Conservation (phyloP, 139 green algal genomes). For the Nannochloris sp. region DNA sequence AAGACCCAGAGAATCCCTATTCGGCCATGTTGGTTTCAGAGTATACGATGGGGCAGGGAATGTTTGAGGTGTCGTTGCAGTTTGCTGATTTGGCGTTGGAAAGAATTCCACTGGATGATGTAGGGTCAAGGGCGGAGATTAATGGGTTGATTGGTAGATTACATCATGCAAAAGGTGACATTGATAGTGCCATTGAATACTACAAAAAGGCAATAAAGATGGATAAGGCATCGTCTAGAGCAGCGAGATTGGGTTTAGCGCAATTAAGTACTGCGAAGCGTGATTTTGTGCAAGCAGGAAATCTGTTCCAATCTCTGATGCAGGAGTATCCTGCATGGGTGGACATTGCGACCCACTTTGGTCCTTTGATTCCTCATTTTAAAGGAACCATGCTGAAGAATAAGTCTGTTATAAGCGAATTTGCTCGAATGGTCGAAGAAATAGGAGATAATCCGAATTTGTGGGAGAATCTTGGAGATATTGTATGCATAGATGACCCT, state of each 20-base stretch:
- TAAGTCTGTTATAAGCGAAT: constrained; percentile 26
- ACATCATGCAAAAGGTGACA: constrained; percentile 22
- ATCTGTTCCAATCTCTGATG: constrained; percentile 58
- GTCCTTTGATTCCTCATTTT: constrained; percentile 23
- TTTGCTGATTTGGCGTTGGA: constrained; percentile 49
- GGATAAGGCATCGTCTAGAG: constrained; percentile 1
- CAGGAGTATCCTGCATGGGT: constrained; percentile 43
- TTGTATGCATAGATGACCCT: constrained; percentile 53
- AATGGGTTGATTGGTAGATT: constrained; percentile 44
- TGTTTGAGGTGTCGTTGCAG: constrained; percentile 32
- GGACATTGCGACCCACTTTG: constrained; percentile 52
- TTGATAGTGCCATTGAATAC: constrained; percentile 15
- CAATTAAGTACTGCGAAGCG: constrained; percentile 52
- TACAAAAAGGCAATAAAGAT: constrained; percentile 50
- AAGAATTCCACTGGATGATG: constrained; percentile 18
- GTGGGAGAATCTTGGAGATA: constrained; percentile 75
- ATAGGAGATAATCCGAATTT: constrained; percentile 36
- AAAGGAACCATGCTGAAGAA: constrained; percentile 19
- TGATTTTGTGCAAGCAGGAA: constrained; percentile 47
- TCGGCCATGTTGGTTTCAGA: constrained; percentile 58
- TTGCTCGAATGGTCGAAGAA: constrained; percentile 31
- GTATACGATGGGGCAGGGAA: constrained; percentile 54
- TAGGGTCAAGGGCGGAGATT: constrained; percentile 35
- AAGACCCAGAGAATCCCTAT: constrained; percentile 50
- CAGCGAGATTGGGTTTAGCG: constrained; percentile 53